Percentiles rank a stretch among this genome's conserved stretches.
phyloP scores from a whole-genome alignment of 768 basidiomycete species.

The Leccinum boreale region DNA sequence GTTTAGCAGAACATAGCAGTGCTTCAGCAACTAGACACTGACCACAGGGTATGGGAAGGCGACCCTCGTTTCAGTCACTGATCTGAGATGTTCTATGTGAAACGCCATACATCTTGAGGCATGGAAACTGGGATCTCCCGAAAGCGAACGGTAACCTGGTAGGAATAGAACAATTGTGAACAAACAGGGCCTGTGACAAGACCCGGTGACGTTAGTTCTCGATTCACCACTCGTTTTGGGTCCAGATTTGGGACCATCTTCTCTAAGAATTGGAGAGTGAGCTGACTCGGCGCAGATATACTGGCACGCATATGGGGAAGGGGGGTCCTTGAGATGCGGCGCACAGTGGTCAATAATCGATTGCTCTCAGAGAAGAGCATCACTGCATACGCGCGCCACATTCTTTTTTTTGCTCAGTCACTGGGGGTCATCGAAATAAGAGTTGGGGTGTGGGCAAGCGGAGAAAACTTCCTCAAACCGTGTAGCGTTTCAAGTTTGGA shows the following conservation, averaged over 20 bases:
- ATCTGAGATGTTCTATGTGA: neutral
- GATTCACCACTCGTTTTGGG: neutral
- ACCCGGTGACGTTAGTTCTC: neutral
- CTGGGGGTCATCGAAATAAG: neutral
- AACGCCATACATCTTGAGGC: neutral
- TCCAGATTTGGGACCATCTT: neutral
- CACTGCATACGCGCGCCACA: neutral
- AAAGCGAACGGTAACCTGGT: neutral
- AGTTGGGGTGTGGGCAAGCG: neutral
- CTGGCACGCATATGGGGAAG: neutral
- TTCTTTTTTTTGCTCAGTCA: neutral
- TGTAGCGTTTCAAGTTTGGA: neutral
- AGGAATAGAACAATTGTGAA: neutral
- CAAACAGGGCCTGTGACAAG: neutral
- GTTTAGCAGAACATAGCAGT: neutral
- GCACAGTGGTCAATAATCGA: neutral
- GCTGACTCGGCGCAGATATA: neutral
- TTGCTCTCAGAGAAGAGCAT: neutral
- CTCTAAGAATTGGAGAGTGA: neutral
- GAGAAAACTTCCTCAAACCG: neutral
- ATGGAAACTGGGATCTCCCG: neutral
- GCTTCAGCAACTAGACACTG: neutral
- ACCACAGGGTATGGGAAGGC: neutral
- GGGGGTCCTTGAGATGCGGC: neutral
- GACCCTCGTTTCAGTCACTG: neutral